phyloP scores from a whole-genome alignment of 78 protist species.

The Dictyostelium discoideum region DNA sequence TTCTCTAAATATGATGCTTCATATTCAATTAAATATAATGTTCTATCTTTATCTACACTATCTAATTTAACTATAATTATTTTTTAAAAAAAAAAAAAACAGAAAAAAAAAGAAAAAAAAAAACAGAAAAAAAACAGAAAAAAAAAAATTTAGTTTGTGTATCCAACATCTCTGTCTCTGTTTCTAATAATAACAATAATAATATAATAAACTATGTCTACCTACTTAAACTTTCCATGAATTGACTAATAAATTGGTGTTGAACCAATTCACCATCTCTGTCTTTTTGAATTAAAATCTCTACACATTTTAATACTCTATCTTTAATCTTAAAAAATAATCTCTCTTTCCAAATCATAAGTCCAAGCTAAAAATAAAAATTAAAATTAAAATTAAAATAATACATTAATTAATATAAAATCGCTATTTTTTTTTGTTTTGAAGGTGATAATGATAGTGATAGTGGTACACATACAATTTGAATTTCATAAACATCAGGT shows the following conservation, averaged over 20 bases:
- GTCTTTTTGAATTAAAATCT: conserved; percentile 45
- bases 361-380: conserved; percentile 42
- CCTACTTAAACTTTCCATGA: conserved; percentile 48
- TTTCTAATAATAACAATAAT: too few species aligned
- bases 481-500: conserved; percentile 71
- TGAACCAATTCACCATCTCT: conserved; percentile 67
- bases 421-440: too few species aligned
- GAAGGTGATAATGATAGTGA: too few species aligned
- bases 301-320: conserved; percentile 58
- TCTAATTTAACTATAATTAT: conserved; percentile 70
- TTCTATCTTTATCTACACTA: conserved; percentile 60
- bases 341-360: conserved; percentile 67
- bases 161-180: too few species aligned
- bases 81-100: neutral
- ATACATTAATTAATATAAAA: neutral
- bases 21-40: conserved; percentile 62
- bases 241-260: conserved; percentile 32
- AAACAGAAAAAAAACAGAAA: neutral
- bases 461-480: conserved; percentile 23
- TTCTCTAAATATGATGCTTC: conserved; percentile 61
- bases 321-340: conserved; percentile 47
- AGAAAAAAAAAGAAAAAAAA: neutral
- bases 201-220: too few species aligned
- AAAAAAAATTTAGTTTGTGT: too few species aligned
- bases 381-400: too few species aligned